These are phyloP conservation scores for Lotmaria passim DNA, from an alignment of 208 protist genomes.

Conservation along the genomic window DNA sequence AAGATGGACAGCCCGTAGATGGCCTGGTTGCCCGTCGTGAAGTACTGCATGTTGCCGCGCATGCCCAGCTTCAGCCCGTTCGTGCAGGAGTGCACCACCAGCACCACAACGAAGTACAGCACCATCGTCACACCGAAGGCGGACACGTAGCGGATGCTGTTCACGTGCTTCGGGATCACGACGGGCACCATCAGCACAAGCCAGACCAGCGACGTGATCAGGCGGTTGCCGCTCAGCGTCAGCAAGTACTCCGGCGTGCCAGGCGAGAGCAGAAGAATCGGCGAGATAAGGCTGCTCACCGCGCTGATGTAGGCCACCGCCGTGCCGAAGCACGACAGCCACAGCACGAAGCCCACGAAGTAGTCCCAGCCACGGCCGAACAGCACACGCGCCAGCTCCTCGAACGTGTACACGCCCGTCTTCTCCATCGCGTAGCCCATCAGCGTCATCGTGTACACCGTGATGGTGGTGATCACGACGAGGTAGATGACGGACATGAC, in stretches of 20 bases:
- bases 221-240: conserved; percentile 35
- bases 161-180: conserved; percentile 73
- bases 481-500: conserved; percentile 72
- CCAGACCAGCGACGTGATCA: conserved; percentile 56
- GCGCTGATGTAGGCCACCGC: conserved; percentile 81
- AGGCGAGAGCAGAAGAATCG: conserved; percentile 45
- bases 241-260: conserved; percentile 47
- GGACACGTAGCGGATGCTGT: conserved; percentile 82
- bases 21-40: conserved; percentile 55
- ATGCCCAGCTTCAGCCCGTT: conserved; percentile 48
- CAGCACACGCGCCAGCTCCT: conserved; percentile 49
- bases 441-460: conserved; percentile 69
- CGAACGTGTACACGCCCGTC: conserved; percentile 58
- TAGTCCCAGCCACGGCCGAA: conserved; percentile 62
- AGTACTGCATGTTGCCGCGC: conserved; percentile 41
- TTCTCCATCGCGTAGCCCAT: conserved; percentile 57
- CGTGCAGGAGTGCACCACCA: conserved; percentile 59
- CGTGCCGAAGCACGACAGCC: conserved; percentile 70
- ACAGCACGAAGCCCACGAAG: conserved; percentile 72
- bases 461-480: conserved; percentile 42
- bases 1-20: conserved; percentile 74
- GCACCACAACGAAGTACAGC: conserved; percentile 65
- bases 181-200: conserved; percentile 68
- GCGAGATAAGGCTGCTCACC: conserved; percentile 53
- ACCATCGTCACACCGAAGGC: conserved; percentile 70